Base-by-base conservation (phyloP, 148 eudicot species). In the Agrostemma githago region DNA sequence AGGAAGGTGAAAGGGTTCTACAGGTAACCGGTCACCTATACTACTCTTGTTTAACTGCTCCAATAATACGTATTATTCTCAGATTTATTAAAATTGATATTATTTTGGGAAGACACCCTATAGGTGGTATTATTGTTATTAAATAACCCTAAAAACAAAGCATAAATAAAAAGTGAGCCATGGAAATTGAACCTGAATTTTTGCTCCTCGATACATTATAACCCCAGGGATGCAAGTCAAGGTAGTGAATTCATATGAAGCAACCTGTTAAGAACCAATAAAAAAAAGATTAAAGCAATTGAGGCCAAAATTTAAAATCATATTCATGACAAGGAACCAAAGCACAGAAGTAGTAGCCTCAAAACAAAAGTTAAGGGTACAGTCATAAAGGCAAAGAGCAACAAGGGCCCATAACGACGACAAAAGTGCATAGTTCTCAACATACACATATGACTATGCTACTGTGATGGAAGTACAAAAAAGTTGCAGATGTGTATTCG, bases 221-320 rank as follows among this genome's bases (percentile, higher is more conserved):
- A 96, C 99, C 65, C 99, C 99, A 21, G 99, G 99, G 82, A 96
- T 96, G 92, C 99, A 96, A 81, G 99, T 96, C 85, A 96, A 82
- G 44, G 99, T 96, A 43, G 99, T 96, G 79, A 96, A 96, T 78
- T 96, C 99, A 83, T 96, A 96, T n/a, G 99, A 96, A 48, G 99
- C 99, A 60, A 96, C 99, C 99, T 96, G 91, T 73, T 68, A 62
- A 44, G 26, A 57, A 71, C 46, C 56, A 66, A 66, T 14, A 58
- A 34, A 26, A 42, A 42, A 53, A 12, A 66, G 46, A 10, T 68
- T 17, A 62, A 73, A 14, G 63, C 53, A 21, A 34, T 54, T 34
- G 15, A 14, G 60, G 58, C 64, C 60, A 57, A 57, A 58, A 61
- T 67, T 58, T 56, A 69, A 8, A 39, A 53, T 2, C 16, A 14